Conservation (phyloP, 345 rosid species). For the Eutrema heterophyllum region DNA sequence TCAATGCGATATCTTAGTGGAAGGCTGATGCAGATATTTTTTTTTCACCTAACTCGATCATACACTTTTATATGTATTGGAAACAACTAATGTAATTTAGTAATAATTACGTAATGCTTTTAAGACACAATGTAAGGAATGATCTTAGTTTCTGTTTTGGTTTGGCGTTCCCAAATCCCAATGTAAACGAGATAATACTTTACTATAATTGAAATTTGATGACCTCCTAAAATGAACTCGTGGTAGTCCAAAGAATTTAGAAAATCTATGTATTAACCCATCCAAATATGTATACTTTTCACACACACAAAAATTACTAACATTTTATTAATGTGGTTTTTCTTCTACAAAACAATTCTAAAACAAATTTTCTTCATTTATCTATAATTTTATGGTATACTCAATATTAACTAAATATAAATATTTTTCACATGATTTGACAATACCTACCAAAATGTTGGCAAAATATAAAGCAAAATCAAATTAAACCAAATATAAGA, state of each 20-base stretch:
- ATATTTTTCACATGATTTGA: not conserved
- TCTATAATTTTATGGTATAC: not conserved
- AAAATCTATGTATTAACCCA: not conserved
- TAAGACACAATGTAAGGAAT: not conserved
- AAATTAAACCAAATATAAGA: not conserved
- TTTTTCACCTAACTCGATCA: not conserved
- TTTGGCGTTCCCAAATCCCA: conserved; percentile 20
- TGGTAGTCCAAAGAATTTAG: not conserved
- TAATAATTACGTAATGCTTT: not conserved
- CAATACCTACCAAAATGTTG: not conserved
- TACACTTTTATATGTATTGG: not conserved
- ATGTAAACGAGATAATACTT: not conserved
- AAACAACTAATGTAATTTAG: not conserved
- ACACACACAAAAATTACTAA: not conserved
- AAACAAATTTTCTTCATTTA: not conserved
- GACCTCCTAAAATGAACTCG: not conserved
- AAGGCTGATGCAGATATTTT: not conserved
- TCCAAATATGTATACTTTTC: not conserved
- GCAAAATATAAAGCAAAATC: no score
- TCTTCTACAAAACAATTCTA: not conserved
- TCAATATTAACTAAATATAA: not conserved
- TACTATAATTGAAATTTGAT: not conserved
- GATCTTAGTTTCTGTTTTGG: conserved; percentile 5
- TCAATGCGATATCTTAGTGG: not conserved
- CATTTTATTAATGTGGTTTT: not conserved